Base-by-base conservation (phyloP, 225 moss, liverwort and hornwort genomes). In the Ulota crispa region DNA sequence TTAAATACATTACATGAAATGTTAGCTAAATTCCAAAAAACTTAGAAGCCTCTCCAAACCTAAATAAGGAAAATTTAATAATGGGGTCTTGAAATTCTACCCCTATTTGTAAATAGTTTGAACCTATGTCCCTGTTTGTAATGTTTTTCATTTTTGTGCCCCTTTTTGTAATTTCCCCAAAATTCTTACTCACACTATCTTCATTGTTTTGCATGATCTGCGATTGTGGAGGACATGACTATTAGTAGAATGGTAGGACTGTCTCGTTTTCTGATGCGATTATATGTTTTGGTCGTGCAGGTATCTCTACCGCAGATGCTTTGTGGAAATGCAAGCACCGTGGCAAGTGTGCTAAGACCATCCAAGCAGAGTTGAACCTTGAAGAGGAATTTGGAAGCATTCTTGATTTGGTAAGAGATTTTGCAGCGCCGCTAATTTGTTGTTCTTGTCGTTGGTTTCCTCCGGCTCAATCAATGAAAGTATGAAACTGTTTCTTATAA, bases 341-440 rank as follows among this genome's bases (percentile, higher is more conserved):
- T 15, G 26, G 36, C 3, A 53, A 45, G 9, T 85, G 88, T 62
- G 66, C 74, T 43, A 24, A 30, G 30, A 16, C 47, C 28, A 81
- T 73, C 23, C 32, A 63, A 31, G 61, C 37, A 26, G 47, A 66
- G 59, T 16, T 50, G 60, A 66, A 79, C 0, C 86, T 86, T 36
- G 83, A 76, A 36, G 59, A 86, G 66, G 79, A 80, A 64, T 86
- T 83, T 39, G 1, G 52, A 39, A 21, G 64, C 26, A 27, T 2
- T 28, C 41, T 73, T 42, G 41, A 28, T 15, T 23, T 73, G 55
- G 81, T 81, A 28, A 55, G 65, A 36, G 24, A 32, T 43, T 42
- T 32, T 31, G 23, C 31, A 6, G 16, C 23, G 0, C 28, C 41
- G 14, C 27, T 41, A 21, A 21, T 67, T 12, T 12, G 9, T 68